These are phyloP conservation scores for Alternaria sp. DNA, from an alignment of 2,329 filamentous ascomycete genomes.

Conservation along the genomic window DNA sequence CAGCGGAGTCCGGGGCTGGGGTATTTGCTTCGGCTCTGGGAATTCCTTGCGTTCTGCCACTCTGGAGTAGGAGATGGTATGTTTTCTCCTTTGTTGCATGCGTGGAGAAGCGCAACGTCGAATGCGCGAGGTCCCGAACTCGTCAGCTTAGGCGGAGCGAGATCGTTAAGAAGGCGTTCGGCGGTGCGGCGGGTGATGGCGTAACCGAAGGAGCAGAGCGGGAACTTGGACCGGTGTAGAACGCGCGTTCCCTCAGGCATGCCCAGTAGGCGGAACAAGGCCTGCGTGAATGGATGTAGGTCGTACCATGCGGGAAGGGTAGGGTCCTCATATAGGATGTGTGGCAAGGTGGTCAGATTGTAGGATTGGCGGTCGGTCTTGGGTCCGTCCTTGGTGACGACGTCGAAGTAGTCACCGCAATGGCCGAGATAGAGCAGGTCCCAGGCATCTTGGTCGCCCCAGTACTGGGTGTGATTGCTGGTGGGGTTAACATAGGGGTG, in stretches of 20 bases:
- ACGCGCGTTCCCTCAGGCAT: slow-evolving; percentile 51
- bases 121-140: slow-evolving; percentile 50
- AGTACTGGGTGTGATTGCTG: slow-evolving; percentile 49
- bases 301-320: slow-evolving; percentile 49
- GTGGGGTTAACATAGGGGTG: slow-evolving; percentile 30
- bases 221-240: slow-evolving; percentile 54
- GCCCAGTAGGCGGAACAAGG: slow-evolving; percentile 48
- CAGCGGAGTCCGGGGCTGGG: slow-evolving; percentile 51
- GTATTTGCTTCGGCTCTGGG: slow-evolving; percentile 42
- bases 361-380: slow-evolving; percentile 34
- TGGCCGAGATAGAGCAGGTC: slow-evolving; percentile 57
- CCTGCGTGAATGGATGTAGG: slow-evolving; percentile 53
- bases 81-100: slow-evolving; percentile 48
- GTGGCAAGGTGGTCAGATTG: slow-evolving; percentile 46
- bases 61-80: slow-evolving; percentile 41
- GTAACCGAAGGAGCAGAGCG: slow-evolving; percentile 58
- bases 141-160: slow-evolving; percentile 47
- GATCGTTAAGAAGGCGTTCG: slow-evolving; percentile 50
- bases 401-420: slow-evolving; percentile 55
- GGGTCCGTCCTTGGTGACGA: slow-evolving; percentile 44
- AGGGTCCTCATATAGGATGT: slow-evolving; percentile 49
- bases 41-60: slow-evolving; percentile 32
- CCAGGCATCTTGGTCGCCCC: slow-evolving; percentile 53
- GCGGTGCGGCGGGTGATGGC: slow-evolving; percentile 54
- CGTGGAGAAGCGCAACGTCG: slow-evolving; percentile 55